Percentiles rank a stretch among this genome's conserved stretches.
phyloP scores from a whole-genome alignment of 805 yeast species.

The Debaryomyces hansenii region DNA sequence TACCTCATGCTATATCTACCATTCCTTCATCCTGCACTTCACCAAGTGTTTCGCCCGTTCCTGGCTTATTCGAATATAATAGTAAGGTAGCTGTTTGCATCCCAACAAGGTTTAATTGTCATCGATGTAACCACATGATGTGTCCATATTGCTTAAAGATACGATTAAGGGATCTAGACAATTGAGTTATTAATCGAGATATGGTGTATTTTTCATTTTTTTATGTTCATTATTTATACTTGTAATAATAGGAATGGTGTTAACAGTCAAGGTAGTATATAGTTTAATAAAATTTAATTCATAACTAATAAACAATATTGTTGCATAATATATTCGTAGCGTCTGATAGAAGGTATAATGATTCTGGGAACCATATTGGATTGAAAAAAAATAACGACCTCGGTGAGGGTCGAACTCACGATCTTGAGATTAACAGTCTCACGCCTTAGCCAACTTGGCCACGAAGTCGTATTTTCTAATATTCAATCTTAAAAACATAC shows the following conservation, averaged over 20 bases:
- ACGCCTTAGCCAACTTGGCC: conserved; percentile 23
- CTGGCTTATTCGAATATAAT: neutral
- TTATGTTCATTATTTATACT: neutral
- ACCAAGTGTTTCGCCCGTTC: neutral
- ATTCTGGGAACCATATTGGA: too few species aligned
- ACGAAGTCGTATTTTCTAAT: conserved; percentile 12
- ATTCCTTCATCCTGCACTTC: neutral
- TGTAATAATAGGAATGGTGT: neutral
- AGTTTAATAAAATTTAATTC: too few species aligned
- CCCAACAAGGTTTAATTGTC: conserved; percentile 38
- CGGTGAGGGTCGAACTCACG: conserved; percentile 23
- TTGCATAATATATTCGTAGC: too few species aligned
- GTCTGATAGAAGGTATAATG: too few species aligned
- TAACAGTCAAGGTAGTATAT: too few species aligned
- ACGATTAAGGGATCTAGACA: conserved; percentile 28
- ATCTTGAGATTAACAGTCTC: conserved; percentile 21
- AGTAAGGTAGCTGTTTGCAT: conserved; percentile 22
- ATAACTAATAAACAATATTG: too few species aligned
- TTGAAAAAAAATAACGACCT: conserved; percentile 6
- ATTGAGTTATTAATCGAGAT: neutral
- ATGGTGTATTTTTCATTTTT: neutral
- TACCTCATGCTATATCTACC: neutral
- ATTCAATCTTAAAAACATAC: too few species aligned
- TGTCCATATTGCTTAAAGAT: conserved; percentile 42
- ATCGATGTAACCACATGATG: conserved; percentile 43